Percentiles rank a stretch among this genome's conserved stretches.
phyloP scores from a whole-genome alignment of 2,329 filamentous ascomycete genomes.

The Aquanectria penicillioides region DNA sequence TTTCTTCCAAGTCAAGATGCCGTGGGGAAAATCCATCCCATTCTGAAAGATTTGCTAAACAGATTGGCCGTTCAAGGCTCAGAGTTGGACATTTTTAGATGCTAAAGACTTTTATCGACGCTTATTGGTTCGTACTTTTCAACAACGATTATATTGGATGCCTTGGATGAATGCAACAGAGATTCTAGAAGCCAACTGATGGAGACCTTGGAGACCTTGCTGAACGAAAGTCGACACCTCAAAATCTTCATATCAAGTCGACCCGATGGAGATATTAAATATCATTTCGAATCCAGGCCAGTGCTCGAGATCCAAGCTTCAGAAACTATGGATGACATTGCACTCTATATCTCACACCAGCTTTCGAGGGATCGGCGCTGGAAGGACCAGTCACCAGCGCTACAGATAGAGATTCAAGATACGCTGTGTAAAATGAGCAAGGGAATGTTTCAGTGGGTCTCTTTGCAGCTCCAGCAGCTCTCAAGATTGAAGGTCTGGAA shows the following conservation, averaged over 20 bases:
- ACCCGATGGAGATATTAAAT: neutral
- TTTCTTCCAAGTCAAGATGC: neutral
- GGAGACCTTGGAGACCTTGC: neutral
- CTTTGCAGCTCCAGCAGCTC: neutral
- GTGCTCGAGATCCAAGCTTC: neutral
- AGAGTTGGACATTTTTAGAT: neutral
- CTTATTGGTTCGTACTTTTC: neutral
- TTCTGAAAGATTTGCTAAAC: neutral
- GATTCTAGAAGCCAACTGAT: neutral
- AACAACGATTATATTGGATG: neutral
- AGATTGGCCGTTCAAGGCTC: neutral
- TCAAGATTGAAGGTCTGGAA: neutral
- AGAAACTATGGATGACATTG: neutral
- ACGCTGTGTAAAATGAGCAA: neutral
- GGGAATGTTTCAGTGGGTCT: conserved; percentile 24
- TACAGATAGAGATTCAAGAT: neutral
- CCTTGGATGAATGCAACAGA: neutral
- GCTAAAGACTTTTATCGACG: neutral
- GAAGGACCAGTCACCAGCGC: neutral
- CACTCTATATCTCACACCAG: neutral
- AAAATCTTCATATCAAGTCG: neutral
- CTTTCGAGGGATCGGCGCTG: neutral
- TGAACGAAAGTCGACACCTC: neutral
- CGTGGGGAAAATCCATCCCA: neutral
- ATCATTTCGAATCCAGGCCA: neutral